phyloP scores from a whole-genome alignment of 202 grass and related monocot species.

The Setaria italica region DNA sequence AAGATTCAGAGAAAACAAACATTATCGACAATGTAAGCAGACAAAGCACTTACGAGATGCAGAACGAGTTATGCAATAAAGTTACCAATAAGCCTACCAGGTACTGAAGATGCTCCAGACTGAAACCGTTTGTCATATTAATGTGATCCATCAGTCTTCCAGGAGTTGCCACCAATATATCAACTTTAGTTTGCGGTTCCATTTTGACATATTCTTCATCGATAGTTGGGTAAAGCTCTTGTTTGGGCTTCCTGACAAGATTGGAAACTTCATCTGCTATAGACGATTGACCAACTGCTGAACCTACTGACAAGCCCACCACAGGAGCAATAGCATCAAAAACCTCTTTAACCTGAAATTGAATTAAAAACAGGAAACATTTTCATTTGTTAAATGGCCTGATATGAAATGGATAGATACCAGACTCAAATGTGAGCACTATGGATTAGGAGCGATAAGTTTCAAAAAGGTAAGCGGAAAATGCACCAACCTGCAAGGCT shows the following conservation, averaged over 20 bases:
- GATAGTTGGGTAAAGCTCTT: slow-evolving; percentile 64
- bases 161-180: slow-evolving; percentile 94
- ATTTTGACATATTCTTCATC: slow-evolving; percentile 75
- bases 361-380: slow-evolving; percentile 7
- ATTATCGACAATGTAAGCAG: background rate
- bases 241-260: slow-evolving; percentile 62
- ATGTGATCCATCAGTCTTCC: slow-evolving; percentile 98
- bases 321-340: slow-evolving; percentile 86
- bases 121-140: slow-evolving; percentile 96
- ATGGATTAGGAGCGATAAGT: background rate
- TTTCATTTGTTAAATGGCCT: slow-evolving; percentile 7
- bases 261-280: slow-evolving; percentile 84
- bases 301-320: slow-evolving; percentile 78
- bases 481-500: slow-evolving; percentile 72
- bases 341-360: slow-evolving; percentile 85
- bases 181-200: slow-evolving; percentile 80
- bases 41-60: slow-evolving; percentile 18
- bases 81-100: slow-evolving; percentile 60
- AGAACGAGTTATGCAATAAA: background rate
- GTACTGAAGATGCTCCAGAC: slow-evolving; percentile 91
- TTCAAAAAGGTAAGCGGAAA: slow-evolving; percentile 20
- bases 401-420: slow-evolving; percentile 24
- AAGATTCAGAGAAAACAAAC: background rate
- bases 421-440: background rate
- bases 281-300: slow-evolving; percentile 87